Evolutionary conservation across 106 monocot genomes (phyloP).

Genomic region (Dendrobium catenatum): DNA sequence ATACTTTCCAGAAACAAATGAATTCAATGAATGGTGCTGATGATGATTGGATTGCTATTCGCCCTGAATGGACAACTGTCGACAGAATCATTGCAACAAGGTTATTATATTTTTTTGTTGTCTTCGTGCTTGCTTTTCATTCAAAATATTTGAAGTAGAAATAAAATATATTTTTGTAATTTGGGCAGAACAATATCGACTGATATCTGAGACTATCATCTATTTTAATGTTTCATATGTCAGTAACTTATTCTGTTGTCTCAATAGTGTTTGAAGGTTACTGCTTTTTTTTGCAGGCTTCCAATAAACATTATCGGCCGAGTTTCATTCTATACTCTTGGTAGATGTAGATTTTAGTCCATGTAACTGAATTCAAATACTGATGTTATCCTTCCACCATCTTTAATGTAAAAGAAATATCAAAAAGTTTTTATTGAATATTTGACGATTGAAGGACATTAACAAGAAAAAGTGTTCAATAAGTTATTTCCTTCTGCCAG

Average conservation of each 20-base stretch:
- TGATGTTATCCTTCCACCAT: not conserved
- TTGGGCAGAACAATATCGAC: not conserved
- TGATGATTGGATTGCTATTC: constrained; percentile 87
- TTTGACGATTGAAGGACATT: not conserved
- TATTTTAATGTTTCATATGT: not conserved
- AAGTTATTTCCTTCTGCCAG: not conserved
- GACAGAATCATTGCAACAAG: constrained; percentile 88
- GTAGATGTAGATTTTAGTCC: not conserved
- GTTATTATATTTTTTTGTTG: constrained; percentile 21
- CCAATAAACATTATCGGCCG: not conserved
- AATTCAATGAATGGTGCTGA: constrained; percentile 45
- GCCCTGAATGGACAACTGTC: constrained; percentile 97
- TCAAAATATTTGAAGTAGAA: not conserved
- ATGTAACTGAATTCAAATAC: not conserved
- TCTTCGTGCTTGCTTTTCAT: not conserved
- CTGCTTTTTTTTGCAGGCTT: not conserved
- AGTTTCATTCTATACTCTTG: not conserved
- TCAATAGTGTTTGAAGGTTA: not conserved
- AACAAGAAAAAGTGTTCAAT: not conserved
- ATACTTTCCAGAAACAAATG: constrained; percentile 71
- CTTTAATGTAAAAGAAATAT: not conserved
- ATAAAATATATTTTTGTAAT: not conserved
- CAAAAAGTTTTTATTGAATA: not conserved
- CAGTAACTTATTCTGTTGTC: not conserved
- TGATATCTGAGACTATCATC: not conserved